Evolutionary conservation across 495 filamentous ascomycete species (phyloP).

Genomic region (Podospora didyma): DNA sequence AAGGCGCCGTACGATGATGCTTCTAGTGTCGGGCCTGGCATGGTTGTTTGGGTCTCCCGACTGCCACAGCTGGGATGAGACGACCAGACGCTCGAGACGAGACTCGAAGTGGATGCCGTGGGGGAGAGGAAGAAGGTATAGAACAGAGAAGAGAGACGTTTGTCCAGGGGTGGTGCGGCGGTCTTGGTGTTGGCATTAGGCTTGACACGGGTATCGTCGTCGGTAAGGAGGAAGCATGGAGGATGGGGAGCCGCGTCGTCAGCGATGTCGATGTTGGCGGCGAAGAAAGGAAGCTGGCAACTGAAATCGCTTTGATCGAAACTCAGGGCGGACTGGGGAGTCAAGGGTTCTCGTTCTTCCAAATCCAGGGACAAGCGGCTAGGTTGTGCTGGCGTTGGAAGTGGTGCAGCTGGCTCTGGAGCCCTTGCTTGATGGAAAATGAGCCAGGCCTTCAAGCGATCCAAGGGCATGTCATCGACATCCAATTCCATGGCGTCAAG

Average conservation of each 20-base stretch:
- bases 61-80: slow-evolving; percentile 6
- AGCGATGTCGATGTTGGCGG: slow-evolving; percentile 9
- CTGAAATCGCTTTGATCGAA: slow-evolving; percentile 19
- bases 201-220: background rate
- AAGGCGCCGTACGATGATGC: slow-evolving; percentile 9
- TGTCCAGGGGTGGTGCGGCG: background rate
- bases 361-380: slow-evolving; percentile 7
- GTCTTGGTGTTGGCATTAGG: background rate
- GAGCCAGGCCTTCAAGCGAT: slow-evolving; percentile 16
- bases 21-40: slow-evolving; percentile 23
- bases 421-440: slow-evolving; percentile 11
- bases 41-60: slow-evolving; percentile 9
- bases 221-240: slow-evolving; percentile 3
- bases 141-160: slow-evolving; percentile 9
- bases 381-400: slow-evolving; percentile 8
- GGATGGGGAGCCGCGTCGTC: slow-evolving; percentile 10
- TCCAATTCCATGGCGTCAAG: slow-evolving; percentile 18
- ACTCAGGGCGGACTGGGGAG: slow-evolving; percentile 18
- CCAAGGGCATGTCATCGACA: slow-evolving; percentile 15
- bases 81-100: slow-evolving; percentile 13
- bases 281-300: slow-evolving; percentile 20
- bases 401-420: slow-evolving; percentile 8
- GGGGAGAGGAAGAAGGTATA: slow-evolving; percentile 27
- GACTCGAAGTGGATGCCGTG: slow-evolving; percentile 24
- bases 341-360: slow-evolving; percentile 15